These are phyloP conservation scores for Sarcodon aspratus DNA, from an alignment of 768 basidiomycete species.

Conservation along the genomic window DNA sequence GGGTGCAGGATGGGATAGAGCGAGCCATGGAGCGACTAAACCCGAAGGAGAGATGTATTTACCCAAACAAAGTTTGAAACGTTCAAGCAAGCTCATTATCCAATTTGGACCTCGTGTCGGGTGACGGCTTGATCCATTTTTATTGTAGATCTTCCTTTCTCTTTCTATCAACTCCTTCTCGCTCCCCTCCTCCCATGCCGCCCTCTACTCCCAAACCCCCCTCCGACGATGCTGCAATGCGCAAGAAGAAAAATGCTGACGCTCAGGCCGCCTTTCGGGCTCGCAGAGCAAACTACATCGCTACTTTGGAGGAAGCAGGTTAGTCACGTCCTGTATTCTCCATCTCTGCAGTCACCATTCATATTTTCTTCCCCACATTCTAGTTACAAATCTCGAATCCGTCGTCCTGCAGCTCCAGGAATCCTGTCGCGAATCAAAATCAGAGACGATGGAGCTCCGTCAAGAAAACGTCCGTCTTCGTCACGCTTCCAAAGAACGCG, in stretches of 20 bases:
- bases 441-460: conserved; percentile 48
- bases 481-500: conserved; percentile 57
- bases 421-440: conserved; percentile 57
- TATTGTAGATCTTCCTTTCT: not conserved
- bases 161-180: not conserved
- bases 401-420: conserved; percentile 80
- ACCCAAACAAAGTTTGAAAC: no score
- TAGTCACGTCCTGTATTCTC: conserved; percentile 8
- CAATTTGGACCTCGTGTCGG: no score
- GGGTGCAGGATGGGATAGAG: not conserved
- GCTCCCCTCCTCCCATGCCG: conserved; percentile 13
- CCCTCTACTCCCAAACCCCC: conserved; percentile 22
- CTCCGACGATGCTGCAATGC: conserved; percentile 42
- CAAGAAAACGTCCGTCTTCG: conserved; percentile 57
- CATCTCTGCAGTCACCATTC: conserved; percentile 4
- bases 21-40: not conserved
- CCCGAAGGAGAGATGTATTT: no score
- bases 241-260: conserved; percentile 86
- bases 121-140: not conserved
- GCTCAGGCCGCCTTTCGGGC: conserved; percentile 82
- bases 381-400: conserved; percentile 77
- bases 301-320: conserved; percentile 76
- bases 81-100: no score
- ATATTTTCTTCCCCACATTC: conserved; percentile 3
- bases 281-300: conserved; percentile 76